phyloP scores from a whole-genome alignment of 106 monocot species.

The Ottelia alismoides region DNA sequence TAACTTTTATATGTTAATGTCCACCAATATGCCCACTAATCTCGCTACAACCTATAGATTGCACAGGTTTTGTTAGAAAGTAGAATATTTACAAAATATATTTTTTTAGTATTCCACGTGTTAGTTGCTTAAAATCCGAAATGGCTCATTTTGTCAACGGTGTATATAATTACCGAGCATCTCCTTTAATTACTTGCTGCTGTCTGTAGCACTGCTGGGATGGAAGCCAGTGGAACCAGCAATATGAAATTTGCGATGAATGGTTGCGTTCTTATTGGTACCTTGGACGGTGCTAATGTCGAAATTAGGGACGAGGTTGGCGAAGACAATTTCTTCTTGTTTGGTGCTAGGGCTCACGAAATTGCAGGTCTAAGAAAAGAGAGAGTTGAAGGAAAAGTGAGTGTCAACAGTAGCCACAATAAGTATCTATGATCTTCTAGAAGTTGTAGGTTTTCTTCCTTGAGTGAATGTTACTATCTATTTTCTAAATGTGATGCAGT shows the following conservation, averaged over 20 bases:
- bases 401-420: too few relatives aligned
- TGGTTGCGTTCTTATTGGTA: constrained; percentile 97
- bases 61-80: too few relatives aligned
- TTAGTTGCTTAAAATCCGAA: too few relatives aligned
- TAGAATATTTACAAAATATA: too few relatives aligned
- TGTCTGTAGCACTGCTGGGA: constrained; percentile 90
- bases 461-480: not conserved
- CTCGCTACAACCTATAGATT: too few relatives aligned
- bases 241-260: constrained; percentile 99
- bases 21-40: too few relatives aligned
- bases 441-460: not conserved
- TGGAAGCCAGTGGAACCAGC: constrained; percentile 99
- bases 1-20: too few relatives aligned
- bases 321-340: constrained; percentile 83
- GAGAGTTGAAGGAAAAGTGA: constrained; percentile 88
- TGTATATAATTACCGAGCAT: too few relatives aligned
- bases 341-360: constrained; percentile 92
- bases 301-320: constrained; percentile 96
- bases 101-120: too few relatives aligned
- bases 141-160: too few relatives aligned
- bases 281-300: constrained; percentile 95
- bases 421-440: too few relatives aligned
- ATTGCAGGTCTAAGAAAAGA: constrained; percentile 77
- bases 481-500: constrained; percentile 26
- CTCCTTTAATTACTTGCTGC: too few relatives aligned